phyloP scores from a whole-genome alignment of 2,329 filamentous ascomycete species.

The Penicillium sp. region DNA sequence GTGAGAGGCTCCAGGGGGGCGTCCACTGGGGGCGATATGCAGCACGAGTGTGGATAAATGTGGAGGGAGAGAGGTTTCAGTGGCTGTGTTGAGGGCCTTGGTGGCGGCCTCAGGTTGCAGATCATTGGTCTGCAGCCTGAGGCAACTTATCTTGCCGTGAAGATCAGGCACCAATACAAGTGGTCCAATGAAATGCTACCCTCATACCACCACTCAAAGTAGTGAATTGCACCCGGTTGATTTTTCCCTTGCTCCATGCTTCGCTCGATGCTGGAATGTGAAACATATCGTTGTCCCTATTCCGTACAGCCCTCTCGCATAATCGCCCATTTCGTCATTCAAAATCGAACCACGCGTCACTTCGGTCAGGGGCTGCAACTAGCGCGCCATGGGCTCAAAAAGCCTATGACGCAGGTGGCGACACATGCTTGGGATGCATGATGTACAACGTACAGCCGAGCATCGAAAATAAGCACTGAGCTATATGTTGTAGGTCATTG shows the following conservation, averaged over 20 bases:
- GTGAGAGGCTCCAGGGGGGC: background rate
- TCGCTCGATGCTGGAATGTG: background rate
- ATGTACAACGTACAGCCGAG: background rate
- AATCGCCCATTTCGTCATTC: background rate
- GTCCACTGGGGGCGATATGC: background rate
- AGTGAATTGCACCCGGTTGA: no score
- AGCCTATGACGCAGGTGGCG: slow-evolving; percentile 8
- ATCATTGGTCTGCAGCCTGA: slow-evolving; percentile 6
- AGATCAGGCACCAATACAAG: background rate
- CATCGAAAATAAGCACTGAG: background rate
- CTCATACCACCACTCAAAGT: background rate
- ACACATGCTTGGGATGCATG: background rate
- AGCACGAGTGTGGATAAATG: background rate
- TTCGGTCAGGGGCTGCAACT: background rate
- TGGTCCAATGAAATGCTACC: background rate
- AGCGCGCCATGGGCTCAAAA: background rate
- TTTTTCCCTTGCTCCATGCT: background rate
- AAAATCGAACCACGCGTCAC: background rate
- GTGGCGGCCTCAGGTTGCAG: slow-evolving; percentile 1
- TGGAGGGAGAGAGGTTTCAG: background rate
- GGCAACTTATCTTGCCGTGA: background rate
- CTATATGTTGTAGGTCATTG: background rate
- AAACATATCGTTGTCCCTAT: background rate
- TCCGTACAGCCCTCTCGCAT: background rate
- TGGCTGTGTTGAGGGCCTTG: background rate